Evolutionary conservation across 78 protist genomes (phyloP).

Genomic region (Dictyostelium firmibasis): DNA sequence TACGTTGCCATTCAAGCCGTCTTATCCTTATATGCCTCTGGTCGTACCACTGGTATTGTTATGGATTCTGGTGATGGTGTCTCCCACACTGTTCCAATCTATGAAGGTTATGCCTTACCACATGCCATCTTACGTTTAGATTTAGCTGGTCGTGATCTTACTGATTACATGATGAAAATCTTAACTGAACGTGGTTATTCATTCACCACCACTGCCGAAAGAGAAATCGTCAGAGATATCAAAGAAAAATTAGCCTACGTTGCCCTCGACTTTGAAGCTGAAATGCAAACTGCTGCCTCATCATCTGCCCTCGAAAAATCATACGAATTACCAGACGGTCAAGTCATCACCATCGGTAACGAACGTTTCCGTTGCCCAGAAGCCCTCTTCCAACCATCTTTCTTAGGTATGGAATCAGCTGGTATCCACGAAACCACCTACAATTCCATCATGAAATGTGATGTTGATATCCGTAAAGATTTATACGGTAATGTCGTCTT

Average conservation of each 20-base stretch:
- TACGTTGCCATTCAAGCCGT: conserved; percentile 76
- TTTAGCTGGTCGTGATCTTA: conserved; percentile 95
- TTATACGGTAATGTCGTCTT: too few relatives aligned
- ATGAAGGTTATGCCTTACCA: conserved; percentile 34
- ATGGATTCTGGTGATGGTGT: too few relatives aligned
- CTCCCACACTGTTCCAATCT: background rate
- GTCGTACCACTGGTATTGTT: conserved; percentile 88
- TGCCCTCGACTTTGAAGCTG: conserved; percentile 48
- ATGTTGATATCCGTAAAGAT: conserved; percentile 92
- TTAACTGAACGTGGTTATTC: too few relatives aligned
- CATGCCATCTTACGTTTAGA: conserved; percentile 93
- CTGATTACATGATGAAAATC: conserved; percentile 91
- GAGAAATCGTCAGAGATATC: too few relatives aligned
- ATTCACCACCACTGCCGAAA: too few relatives aligned
- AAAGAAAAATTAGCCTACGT: conserved; percentile 79
- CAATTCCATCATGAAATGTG: conserved; percentile 85
- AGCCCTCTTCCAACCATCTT: conserved; percentile 90
- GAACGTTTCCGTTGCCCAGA: conserved; percentile 89
- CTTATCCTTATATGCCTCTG: conserved; percentile 90
- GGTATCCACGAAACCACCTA: conserved; percentile 68
- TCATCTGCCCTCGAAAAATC: conserved; percentile 14
- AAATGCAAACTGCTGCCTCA: background rate
- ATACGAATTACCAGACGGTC: conserved; percentile 81
- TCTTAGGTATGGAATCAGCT: conserved; percentile 81
- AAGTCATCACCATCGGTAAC: conserved; percentile 75